These are phyloP conservation scores for Emmonsiellopsis sp. DNA, from an alignment of 2,329 filamentous ascomycete genomes.

Conservation along the genomic window DNA sequence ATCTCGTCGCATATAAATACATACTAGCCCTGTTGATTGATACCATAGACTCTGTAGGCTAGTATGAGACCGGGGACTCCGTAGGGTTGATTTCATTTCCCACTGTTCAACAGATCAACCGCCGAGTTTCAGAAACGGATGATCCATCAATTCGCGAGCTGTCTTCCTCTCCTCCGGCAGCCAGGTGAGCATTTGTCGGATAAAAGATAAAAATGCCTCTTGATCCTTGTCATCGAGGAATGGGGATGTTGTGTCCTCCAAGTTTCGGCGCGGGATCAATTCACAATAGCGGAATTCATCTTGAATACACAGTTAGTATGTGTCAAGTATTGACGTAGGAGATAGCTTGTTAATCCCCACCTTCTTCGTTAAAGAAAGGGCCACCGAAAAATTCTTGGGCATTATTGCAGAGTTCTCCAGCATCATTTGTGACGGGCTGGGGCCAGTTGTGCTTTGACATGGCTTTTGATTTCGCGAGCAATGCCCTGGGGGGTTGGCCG, in stretches of 20 bases:
- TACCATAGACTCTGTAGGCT: too few species aligned
- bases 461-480: slow-evolving; percentile 18
- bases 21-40: too few species aligned
- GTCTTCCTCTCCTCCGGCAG: slow-evolving; percentile 22
- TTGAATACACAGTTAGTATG: slow-evolving; percentile 2
- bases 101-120: not conserved
- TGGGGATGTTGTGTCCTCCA: slow-evolving; percentile 11
- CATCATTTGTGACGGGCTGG: not conserved
- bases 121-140: slow-evolving; percentile 20
- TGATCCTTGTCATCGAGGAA: slow-evolving; percentile 18
- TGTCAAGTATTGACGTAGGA: not conserved
- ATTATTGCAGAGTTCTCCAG: slow-evolving; percentile 4
- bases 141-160: slow-evolving; percentile 20
- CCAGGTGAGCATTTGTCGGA: slow-evolving; percentile 21
- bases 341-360: not conserved
- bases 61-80: too few species aligned
- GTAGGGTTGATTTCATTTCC: too few species aligned
- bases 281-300: slow-evolving; percentile 12
- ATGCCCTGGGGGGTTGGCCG: slow-evolving; percentile 19
- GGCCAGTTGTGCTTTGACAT: slow-evolving; percentile 2
- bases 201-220: slow-evolving; percentile 20
- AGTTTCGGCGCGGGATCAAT: slow-evolving; percentile 11
- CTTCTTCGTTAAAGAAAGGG: slow-evolving; percentile 7
- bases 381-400: slow-evolving; percentile 1
- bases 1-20: too few species aligned